phyloP scores from a whole-genome alignment of 331 rosid genomes.

The Pyrus hybrid region DNA sequence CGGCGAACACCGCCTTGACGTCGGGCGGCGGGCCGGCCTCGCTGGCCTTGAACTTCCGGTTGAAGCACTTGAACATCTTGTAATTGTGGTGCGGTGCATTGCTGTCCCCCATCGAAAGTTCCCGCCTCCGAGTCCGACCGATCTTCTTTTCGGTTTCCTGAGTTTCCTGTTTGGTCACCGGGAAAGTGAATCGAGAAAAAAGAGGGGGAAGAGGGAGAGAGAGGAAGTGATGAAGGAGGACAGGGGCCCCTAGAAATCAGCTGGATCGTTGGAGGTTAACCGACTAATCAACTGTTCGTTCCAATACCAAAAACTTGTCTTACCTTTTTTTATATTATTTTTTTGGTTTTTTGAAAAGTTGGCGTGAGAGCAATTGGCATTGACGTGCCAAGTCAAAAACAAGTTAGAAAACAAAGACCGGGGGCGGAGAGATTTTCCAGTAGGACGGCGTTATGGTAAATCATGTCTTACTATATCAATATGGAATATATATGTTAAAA shows the following conservation, averaged over 20 bases:
- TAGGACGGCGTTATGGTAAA: accelerated
- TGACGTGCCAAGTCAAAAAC: too few relatives aligned
- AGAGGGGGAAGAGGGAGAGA: not conserved
- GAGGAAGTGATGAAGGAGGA: not conserved
- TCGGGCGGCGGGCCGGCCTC: conserved; percentile 35
- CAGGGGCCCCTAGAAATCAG: not conserved
- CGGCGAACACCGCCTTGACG: conserved; percentile 23
- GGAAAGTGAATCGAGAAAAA: too few relatives aligned
- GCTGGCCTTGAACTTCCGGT: conserved; percentile 32
- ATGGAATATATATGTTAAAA: too few relatives aligned
- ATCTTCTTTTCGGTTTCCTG: not conserved
- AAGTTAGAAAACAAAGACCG: too few relatives aligned
- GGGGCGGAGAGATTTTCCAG: too few relatives aligned
- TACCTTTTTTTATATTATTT: too few relatives aligned
- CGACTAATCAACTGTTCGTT: not conserved
- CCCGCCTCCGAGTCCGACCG: not conserved
- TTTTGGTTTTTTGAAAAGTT: too few relatives aligned
- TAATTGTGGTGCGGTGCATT: conserved; percentile 17
- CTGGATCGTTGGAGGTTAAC: not conserved
- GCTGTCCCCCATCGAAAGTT: not conserved
- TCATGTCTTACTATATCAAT: too few relatives aligned
- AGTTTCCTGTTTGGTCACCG: too few relatives aligned
- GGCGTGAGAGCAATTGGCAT: too few relatives aligned
- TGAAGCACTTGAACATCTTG: conserved; percentile 42
- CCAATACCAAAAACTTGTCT: not conserved